Evolutionary conservation across 1,139 yeast species (phyloP), one percentile per base, ranked within the genome.

Genomic region (Kodamaea plutei): DNA sequence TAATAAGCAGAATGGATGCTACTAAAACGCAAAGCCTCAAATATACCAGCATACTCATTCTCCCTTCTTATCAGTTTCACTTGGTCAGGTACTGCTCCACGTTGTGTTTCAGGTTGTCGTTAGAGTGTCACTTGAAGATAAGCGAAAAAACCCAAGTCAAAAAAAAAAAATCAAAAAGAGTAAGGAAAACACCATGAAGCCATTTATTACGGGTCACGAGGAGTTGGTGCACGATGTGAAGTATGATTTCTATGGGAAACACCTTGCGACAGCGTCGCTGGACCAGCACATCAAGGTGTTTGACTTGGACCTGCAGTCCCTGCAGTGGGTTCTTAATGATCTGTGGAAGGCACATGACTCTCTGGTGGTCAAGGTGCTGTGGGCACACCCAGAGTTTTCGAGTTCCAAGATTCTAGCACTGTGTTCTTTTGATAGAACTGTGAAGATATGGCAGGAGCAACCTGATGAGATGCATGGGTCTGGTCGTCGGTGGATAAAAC

Each of bases 271-370:
- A 0, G 88, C 93, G 36, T 84, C 95, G 6, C 83, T 94, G 0
- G 97, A 89, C 55, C 96, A 88, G 47, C 93, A 84, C 49, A 76
- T 89, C 41, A 85, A 85, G 49, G 89, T 89, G 22, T 89, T 87
- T 54, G 91, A 83, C 50, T 60, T 81, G 29, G 84, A 79, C 44
- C 56, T 75, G 9, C 41, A 62, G 16, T 58, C 74, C 5, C 61
- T 65, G 18, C 72, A 77, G 18, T 89, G 96, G 96, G 75, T 74
- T 10, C 58, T 83, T 34, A 79, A 80, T 44, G 96, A 88, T 56
- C 79, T 84, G 41, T 89, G 96, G 94, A 84, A 84, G 45, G 97
- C 97, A 1, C 98, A 91, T 52, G 96, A 91, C 47, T 81, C 95
- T 6, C 78, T 89, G 41, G 74, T 91, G 18, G 83, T 85, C 26